Base-by-base conservation (phyloP, 2,329 filamentous ascomycete species). In the Aspergillus sp. region DNA sequence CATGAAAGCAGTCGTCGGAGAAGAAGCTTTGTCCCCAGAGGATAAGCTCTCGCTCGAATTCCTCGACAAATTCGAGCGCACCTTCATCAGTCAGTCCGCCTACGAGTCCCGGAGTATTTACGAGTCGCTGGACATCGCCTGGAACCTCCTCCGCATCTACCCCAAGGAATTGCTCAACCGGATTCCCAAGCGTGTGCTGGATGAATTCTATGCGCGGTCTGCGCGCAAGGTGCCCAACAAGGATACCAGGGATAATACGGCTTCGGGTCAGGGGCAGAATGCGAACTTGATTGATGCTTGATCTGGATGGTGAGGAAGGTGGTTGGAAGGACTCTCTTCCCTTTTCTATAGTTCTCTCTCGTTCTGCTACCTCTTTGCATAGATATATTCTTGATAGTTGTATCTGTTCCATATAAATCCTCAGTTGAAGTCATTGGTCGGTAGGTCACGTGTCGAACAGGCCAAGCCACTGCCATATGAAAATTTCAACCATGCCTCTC, bases 1-100 rank as follows among this genome's bases (percentile, higher is more conserved):
- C 67, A 98, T 98, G 93, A 98, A 97, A 77, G 93, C 93, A 51
- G 93, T 98, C 69, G 93, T 98, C 49, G 93, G 93, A 74, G 94
- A 98, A 73, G 93, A 98, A 70, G 93, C 93, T 32, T 73, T 98
- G 64, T 95, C 89, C 29, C 80, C 86, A 46, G 93, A 98, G 73
- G 93, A 98, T 74, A 97, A 97, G 77, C 81, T 97, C 48, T 95
- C 91, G 6, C 81, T 98, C 34, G 93, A 98, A 71, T 98, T 98
- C 77, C 75, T 98, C 60, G 91, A 97, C 66, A 97, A 97, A 74
- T 98, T 98, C 65, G 93, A 98, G 75, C 85, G 86, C 54, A 88
- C 86, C 48, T 98, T 97, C 72, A 94, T 98, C 68, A 77, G 79
- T 53, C 93, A 98, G 72, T 88, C 87, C 45, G 76, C 89, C 12